A percentile compares a stretch with the other conserved stretches of the same genome.
Evolutionary conservation across 192 early-diverging fungal species (phyloP).

Genomic region (Mortierella antarctica): DNA sequence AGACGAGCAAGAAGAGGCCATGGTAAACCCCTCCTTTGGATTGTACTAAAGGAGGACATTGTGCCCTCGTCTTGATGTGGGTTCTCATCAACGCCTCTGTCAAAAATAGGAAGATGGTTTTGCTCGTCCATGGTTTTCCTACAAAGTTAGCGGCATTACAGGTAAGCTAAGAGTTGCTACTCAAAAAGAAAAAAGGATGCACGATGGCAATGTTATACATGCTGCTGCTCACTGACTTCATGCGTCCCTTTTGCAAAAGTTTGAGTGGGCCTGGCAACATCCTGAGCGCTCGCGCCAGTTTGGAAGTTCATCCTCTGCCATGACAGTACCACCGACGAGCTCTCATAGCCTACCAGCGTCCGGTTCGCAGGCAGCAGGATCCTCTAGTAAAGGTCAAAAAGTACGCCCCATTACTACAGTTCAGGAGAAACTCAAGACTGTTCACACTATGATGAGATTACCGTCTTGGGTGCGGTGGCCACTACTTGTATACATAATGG

Average conservation of each 20-base stretch:
- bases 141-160: constrained; percentile 45
- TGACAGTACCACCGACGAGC: background rate
- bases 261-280: constrained; percentile 50
- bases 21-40: constrained; percentile 10
- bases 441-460: constrained; percentile 21
- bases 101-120: constrained; percentile 27
- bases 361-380: background rate
- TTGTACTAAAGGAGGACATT: background rate
- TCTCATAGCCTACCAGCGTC: background rate
- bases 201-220: background rate
- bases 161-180: background rate
- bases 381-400: background rate
- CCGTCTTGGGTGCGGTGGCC: constrained; percentile 41
- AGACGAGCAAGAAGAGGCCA: constrained; percentile 42
- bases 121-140: constrained; percentile 44
- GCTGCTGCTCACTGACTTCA: background rate
- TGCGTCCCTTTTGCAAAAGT: constrained; percentile 7
- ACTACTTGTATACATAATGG: constrained; percentile 34
- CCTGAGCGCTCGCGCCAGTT: constrained; percentile 50
- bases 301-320: background rate
- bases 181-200: background rate
- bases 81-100: background rate
- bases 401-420: constrained; percentile 9
- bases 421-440: constrained; percentile 11
- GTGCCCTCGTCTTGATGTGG: background rate